phyloP scores from a whole-genome alignment of 139 green algal species.

The Yamagishiella unicocca region DNA sequence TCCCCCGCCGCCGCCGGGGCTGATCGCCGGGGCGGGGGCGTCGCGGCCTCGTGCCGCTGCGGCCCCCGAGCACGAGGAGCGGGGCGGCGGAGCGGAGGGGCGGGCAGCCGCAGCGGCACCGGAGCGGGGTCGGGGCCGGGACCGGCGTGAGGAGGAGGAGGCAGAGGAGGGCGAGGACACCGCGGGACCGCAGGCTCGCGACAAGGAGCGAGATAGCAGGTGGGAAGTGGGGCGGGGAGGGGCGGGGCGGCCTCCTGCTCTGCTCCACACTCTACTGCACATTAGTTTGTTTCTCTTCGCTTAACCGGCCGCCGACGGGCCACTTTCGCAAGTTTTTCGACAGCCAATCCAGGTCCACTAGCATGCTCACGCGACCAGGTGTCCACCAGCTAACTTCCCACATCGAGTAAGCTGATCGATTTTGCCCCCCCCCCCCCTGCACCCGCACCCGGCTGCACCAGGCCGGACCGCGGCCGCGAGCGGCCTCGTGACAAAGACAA shows the following conservation, averaged over 20 bases:
- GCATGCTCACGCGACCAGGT: too few relatives aligned
- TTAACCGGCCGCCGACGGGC: too few relatives aligned
- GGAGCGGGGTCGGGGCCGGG: background rate
- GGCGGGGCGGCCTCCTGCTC: background rate
- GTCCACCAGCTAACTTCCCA: too few relatives aligned
- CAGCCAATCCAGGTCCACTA: too few relatives aligned
- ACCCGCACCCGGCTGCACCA: background rate
- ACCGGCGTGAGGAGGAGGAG: background rate
- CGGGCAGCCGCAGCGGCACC: background rate
- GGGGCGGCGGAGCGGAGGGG: background rate
- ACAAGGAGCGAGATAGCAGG: background rate
- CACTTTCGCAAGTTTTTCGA: too few relatives aligned
- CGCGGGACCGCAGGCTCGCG: background rate
- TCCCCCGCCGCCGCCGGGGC: slow-evolving; percentile 1
- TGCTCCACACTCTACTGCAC: too few relatives aligned
- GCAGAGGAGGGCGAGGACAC: background rate
- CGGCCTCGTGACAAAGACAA: background rate
- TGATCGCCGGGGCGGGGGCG: background rate
- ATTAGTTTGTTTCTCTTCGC: too few relatives aligned
- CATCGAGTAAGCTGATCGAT: too few relatives aligned
- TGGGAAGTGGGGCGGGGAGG: background rate
- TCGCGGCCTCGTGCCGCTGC: too few relatives aligned
- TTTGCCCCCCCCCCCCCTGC: too few relatives aligned
- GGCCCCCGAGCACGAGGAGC: background rate
- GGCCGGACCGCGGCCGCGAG: background rate